Evolutionary conservation across 1,284 basidiomycete genomes (phyloP).

Genomic region (Serendipita sp.): DNA sequence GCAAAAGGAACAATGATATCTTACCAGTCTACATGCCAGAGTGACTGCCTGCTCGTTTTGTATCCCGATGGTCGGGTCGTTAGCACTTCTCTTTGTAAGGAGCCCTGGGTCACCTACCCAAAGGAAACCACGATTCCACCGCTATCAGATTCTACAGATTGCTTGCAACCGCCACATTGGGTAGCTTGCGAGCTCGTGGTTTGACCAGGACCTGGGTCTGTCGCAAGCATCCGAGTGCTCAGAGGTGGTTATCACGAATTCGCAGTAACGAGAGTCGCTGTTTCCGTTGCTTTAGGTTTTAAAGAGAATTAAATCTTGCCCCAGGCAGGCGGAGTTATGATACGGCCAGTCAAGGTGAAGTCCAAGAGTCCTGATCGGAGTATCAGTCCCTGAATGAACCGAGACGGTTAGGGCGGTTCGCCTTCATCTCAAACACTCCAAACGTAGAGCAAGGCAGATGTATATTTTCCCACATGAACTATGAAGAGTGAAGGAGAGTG

Average conservation of each 20-base stretch:
- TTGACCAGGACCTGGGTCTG: constrained; percentile 5
- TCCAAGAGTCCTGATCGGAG: no score
- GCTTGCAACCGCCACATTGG: constrained; percentile 70
- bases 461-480: background rate
- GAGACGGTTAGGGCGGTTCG: no score
- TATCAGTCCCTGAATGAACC: no score
- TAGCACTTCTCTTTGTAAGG: constrained; percentile 10
- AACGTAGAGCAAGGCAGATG: background rate
- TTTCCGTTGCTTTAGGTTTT: no score
- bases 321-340: no score
- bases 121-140: constrained; percentile 85
- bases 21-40: constrained; percentile 19
- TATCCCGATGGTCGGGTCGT: constrained; percentile 4
- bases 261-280: no score
- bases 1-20: constrained; percentile 9
- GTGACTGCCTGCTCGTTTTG: constrained; percentile 11
- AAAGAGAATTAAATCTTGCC: no score
- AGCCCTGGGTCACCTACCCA: constrained; percentile 41
- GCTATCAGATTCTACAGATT: constrained; percentile 67
- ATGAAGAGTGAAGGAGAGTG: background rate
- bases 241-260: no score
- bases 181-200: constrained; percentile 10
- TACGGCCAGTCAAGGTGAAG: no score
- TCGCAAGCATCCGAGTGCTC: background rate
- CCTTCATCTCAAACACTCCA: no score